Percentiles rank a stretch among this genome's conserved stretches.
Evolutionary conservation across 164 flowering plant species (phyloP).

Genomic region (Vitis amurensis): DNA sequence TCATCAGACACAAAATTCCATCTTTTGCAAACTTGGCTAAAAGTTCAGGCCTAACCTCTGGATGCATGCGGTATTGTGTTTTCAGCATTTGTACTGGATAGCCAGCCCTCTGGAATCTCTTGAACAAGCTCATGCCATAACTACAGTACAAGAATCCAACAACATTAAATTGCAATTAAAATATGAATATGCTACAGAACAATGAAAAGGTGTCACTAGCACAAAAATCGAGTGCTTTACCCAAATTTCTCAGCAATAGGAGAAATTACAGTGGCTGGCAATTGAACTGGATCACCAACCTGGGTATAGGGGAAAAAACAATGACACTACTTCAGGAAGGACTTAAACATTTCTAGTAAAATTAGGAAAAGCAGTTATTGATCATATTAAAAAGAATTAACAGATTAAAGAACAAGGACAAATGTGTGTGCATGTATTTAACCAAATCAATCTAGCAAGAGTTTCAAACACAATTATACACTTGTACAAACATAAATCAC

Average conservation of each 20-base stretch:
- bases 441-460: no score
- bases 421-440: no score
- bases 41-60: conserved; percentile 54
- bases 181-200: neutral
- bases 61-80: conserved; percentile 98
- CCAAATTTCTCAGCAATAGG: conserved; percentile 68
- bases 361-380: no score
- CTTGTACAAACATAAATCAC: no score
- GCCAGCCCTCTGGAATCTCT: conserved; percentile 87
- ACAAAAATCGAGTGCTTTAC: conserved; percentile 33
- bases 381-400: no score
- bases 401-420: no score
- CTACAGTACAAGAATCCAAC: conserved; percentile 28
- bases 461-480: no score
- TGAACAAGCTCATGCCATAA: conserved; percentile 86
- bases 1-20: no score
- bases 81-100: conserved; percentile 94
- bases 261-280: conserved; percentile 97
- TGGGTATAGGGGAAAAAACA: conserved; percentile 14
- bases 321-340: neutral
- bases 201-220: neutral
- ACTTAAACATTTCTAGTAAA: neutral
- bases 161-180: neutral
- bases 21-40: neutral
- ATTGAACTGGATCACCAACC: conserved; percentile 97